Evolutionary conservation across 2,329 filamentous ascomycete species (phyloP), one percentile per base, ranked within the genome.

Genomic region (Teratosphaeria zuluensis): DNA sequence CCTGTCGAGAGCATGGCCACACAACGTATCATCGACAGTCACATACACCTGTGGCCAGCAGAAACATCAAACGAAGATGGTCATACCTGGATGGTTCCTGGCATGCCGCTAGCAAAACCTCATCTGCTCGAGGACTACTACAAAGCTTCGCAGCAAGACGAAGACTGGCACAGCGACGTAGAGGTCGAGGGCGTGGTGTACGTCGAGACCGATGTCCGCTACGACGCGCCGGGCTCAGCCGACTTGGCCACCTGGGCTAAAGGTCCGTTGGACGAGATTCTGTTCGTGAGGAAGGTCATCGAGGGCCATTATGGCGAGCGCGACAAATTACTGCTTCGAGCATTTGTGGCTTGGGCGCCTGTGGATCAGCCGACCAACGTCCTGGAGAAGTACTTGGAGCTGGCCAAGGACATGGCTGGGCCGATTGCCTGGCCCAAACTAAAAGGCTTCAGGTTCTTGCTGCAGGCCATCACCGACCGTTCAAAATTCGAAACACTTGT

Each of bases 291-390:
- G 59, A 80, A 84, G 46, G 81, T 95, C 60, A 82, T 84, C 3
- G 78, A 83, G 42, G 87, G 87, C 12, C 70, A 78, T 1, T 68
- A 69, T 48, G 66, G 65, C 21, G 56, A 61, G 9, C 58, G 61
- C 55, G 80, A 85, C 56, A 77, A 77, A 14, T 70, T 75, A 28
- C 75, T 86, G 21, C 84, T 89, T 65, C 76, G 86, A 2, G 92
- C 82, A 0, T 83, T 91, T 63, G 81, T 96, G 3, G 85, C 90
- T 1, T 96, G 90, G 89, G 91, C 90, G n/a, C 92, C 92, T 0
- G 70, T 96, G 54, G 82, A 88, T 9, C 83, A 84, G 51, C 84
- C 88, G 0, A 70, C 80, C 0, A 76, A 72, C 5, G 80, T 78
- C 0, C 74, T 96, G 69, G 76, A 81, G 62, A 73, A 75, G 62